These are phyloP conservation scores for Rhododendron simsii DNA, from an alignment of 148 eudicot genomes.

Conservation along the genomic window DNA sequence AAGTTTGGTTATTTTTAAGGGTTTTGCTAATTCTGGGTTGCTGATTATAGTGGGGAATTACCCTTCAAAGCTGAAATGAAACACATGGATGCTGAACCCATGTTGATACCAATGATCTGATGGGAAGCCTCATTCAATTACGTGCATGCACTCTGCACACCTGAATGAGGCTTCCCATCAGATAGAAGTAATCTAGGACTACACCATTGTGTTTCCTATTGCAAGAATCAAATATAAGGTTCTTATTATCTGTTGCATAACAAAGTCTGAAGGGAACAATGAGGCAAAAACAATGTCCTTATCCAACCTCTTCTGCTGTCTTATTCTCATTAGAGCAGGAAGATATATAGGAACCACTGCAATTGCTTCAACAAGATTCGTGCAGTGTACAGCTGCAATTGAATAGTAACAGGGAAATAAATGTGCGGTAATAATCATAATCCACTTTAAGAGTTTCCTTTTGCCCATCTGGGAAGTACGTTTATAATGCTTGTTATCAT, in stretches of 20 bases:
- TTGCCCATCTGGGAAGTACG: too few relatives aligned
- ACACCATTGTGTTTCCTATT: not conserved
- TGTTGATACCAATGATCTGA: too few relatives aligned
- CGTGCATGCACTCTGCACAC: not conserved
- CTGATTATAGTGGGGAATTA: too few relatives aligned
- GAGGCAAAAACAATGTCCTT: not conserved
- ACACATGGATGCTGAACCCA: too few relatives aligned
- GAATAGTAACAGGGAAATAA: not conserved
- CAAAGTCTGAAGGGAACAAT: too few relatives aligned
- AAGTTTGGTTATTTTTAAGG: too few relatives aligned
- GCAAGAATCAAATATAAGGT: not conserved
- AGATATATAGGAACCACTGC: constrained; percentile 2
- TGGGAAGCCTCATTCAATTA: not conserved
- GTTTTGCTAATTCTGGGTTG: too few relatives aligned
- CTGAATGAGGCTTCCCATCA: not conserved
- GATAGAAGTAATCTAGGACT: not conserved
- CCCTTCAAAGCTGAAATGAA: too few relatives aligned
- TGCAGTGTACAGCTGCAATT: not conserved
- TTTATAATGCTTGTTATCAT: too few relatives aligned
- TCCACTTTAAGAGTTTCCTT: not conserved
- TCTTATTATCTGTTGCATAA: not conserved
- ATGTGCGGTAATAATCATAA: not conserved
- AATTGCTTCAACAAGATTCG: not conserved
- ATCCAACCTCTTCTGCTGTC: not conserved
- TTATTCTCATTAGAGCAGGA: not conserved